phyloP scores from a whole-genome alignment of 2,329 filamentous ascomycete species.

The Arthrinium phaeospermum region DNA sequence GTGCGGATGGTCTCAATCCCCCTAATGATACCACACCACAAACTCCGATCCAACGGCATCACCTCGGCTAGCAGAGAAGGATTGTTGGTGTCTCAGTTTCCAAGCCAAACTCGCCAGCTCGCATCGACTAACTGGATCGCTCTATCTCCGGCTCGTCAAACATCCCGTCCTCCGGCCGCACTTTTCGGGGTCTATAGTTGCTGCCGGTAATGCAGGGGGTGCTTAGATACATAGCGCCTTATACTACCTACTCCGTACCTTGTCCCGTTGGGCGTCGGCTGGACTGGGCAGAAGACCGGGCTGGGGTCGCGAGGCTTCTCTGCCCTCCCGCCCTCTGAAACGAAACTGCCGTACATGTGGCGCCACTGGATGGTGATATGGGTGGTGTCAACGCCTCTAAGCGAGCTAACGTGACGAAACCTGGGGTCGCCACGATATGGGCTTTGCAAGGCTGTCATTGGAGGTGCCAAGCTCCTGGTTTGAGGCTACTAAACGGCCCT shows the following conservation, averaged over 20 bases:
- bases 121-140: not conserved
- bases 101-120: not conserved
- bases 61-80: not conserved
- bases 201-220: constrained; percentile 7
- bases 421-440: constrained; percentile 11
- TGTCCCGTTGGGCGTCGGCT: not conserved
- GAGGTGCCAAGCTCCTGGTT: constrained; percentile 12
- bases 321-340: constrained; percentile 7
- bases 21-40: not conserved
- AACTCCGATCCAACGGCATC: not conserved
- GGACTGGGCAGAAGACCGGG: too few species aligned
- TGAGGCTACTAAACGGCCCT: not conserved
- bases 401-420: constrained; percentile 12
- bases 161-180: not conserved
- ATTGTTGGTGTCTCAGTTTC: not conserved
- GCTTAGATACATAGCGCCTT: not conserved
- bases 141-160: not conserved
- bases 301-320: constrained; percentile 5
- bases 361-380: not conserved
- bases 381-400: not conserved
- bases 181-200: not conserved
- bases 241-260: not conserved
- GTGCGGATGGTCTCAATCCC: not conserved
- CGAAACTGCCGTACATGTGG: not conserved
- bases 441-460: not conserved